These are phyloP conservation scores for Halenospora varia DNA, from an alignment of 495 filamentous ascomycete genomes.

Conservation along the genomic window DNA sequence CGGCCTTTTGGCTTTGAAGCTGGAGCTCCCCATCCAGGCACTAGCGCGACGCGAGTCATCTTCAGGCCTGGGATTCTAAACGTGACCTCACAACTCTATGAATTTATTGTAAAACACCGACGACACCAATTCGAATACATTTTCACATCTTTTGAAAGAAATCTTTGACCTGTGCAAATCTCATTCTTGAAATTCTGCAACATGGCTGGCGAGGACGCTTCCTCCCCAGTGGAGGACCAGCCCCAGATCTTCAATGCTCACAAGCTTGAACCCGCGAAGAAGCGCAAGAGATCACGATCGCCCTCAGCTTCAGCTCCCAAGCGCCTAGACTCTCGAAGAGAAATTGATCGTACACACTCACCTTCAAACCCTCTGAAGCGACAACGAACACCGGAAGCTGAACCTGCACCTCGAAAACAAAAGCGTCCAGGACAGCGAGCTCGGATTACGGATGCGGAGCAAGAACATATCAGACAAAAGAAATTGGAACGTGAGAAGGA, in stretches of 20 bases:
- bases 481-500: conserved; percentile 62
- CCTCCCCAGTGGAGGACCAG: conserved; percentile 23
- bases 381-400: conserved; percentile 16
- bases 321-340: conserved; percentile 16
- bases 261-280: conserved; percentile 49
- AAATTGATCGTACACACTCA: conserved; percentile 10
- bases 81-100: background rate
- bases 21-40: conserved; percentile 21
- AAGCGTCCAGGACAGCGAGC: conserved; percentile 85
- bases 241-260: conserved; percentile 55
- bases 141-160: no score
- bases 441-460: conserved; percentile 66
- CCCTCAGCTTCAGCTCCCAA: conserved; percentile 23
- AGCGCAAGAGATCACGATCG: conserved; percentile 39
- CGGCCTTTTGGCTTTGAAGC: conserved; percentile 7
- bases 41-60: conserved; percentile 22
- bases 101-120: no score
- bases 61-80: conserved; percentile 1
- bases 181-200: background rate
- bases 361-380: conserved; percentile 15
- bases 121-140: no score
- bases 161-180: no score
- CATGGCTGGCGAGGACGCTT: conserved; percentile 15
- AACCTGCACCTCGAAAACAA: conserved; percentile 56
- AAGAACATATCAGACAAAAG: conserved; percentile 63